These are phyloP conservation scores for Naganishia cerealis DNA, from an alignment of 1,284 basidiomycete genomes.

Conservation along the genomic window DNA sequence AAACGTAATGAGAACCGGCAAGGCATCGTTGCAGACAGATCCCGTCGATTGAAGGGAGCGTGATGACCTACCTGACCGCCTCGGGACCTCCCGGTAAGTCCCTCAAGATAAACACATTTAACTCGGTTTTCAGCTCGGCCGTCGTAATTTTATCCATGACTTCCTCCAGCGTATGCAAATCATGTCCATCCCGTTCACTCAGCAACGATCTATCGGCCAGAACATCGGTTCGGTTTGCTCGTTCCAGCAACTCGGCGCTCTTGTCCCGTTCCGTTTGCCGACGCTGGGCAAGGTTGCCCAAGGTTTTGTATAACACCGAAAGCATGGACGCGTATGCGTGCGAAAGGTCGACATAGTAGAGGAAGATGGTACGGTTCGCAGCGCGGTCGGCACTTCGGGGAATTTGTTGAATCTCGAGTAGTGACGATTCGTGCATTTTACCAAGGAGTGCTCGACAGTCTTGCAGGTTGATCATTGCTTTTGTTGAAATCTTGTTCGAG, in stretches of 20 bases:
- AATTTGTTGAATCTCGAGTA: slow-evolving; percentile 87
- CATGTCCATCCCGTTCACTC: slow-evolving; percentile 64
- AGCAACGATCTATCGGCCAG: slow-evolving; percentile 64
- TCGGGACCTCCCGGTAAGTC: slow-evolving; percentile 61
- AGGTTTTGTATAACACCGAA: slow-evolving; percentile 76
- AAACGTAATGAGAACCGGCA: neutral
- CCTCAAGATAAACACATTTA: slow-evolving; percentile 77
- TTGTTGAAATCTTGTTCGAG: slow-evolving; percentile 74
- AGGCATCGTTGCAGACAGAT: neutral
- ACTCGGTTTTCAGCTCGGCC: slow-evolving; percentile 76
- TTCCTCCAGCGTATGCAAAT: slow-evolving; percentile 52
- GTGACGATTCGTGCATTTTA: slow-evolving; percentile 71
- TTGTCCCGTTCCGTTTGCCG: slow-evolving; percentile 69
- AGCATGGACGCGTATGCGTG: slow-evolving; percentile 77
- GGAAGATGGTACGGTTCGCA: slow-evolving; percentile 72
- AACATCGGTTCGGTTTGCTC: slow-evolving; percentile 76
- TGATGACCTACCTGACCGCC: slow-evolving; percentile 21
- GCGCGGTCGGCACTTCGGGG: slow-evolving; percentile 83
- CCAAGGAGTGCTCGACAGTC: slow-evolving; percentile 80
- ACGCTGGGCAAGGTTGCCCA: slow-evolving; percentile 76
- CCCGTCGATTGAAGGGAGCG: neutral
- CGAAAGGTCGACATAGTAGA: slow-evolving; percentile 83
- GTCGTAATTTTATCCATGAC: slow-evolving; percentile 70
- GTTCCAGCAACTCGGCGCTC: slow-evolving; percentile 67
- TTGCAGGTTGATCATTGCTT: slow-evolving; percentile 85